Base-by-base conservation (phyloP, 345 rosid genomes). In the Murraya koenigii region DNA sequence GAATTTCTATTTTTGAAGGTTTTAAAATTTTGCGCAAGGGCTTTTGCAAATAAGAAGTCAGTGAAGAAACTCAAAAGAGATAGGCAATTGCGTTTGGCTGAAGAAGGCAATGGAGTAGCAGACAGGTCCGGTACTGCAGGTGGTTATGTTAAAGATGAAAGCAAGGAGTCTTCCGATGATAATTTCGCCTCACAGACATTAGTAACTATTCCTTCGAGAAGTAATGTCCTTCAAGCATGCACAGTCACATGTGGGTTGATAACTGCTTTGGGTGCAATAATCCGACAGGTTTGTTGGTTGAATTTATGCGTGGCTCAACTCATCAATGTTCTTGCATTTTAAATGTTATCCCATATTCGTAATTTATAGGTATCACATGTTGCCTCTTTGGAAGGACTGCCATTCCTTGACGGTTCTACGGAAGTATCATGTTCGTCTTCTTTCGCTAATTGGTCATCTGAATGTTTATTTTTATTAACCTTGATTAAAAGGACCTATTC, bases 181-280 rank as follows among this genome's bases (percentile, higher is more conserved):
- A 49, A 69, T 79, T 63, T 80, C 7, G 54, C 60, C 67, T 33
- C 78, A 44, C 77, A 66, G 64, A 76, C 61, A 66, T 78, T 85
- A 3, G 47, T 62, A 64, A 75, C 69, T 26, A 56, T 80, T 20
- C 86, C 95, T 83, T 84, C 94, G 6, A 88, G 97, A 78, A 83
- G 86, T 69, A 84, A 84, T 79, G 98, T 94, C 77, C 95, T 96
- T 84, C 90, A 84, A 79, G 92, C 98, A 0, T 96, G 99, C 66
- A 75, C 79, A 10, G 69, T 88, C 77, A 92, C 98, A 67, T 94
- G 97, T 25, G 97, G 95, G 47, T 80, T 86, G 22, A 83, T 96
- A 71, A 86, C 94, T 81, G 93, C 90, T 77, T 74, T 91, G 60
- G 97, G 93, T 72, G 28, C 88, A 32, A 75, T 89, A 70, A 82